phyloP scores from a whole-genome alignment of 257 asterid species.

The Solanum rostratum region DNA sequence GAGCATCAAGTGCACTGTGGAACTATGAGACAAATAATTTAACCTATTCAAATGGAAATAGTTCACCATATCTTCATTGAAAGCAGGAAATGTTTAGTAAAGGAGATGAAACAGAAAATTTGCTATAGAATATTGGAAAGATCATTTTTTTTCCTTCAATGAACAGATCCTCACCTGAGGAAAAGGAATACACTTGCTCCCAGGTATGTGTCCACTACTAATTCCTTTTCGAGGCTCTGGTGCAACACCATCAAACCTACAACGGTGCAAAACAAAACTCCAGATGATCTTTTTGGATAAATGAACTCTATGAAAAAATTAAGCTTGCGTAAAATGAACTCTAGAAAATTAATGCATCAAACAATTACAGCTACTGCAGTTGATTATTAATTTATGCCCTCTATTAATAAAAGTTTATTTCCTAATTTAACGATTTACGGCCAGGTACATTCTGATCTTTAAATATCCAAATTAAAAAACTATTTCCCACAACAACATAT shows the following conservation, averaged over 20 bases:
- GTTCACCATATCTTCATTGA: not conserved
- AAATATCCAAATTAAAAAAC: not conserved
- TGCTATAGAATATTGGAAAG: not conserved
- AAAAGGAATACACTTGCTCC: slow-evolving; percentile 91
- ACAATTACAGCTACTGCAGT: not conserved
- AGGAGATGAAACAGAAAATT: not conserved
- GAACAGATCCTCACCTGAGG: slow-evolving; percentile 47
- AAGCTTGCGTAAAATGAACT: not conserved
- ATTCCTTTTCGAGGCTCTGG: slow-evolving; percentile 97
- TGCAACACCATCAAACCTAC: slow-evolving; percentile 86
- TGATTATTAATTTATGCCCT: not conserved
- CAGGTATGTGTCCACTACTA: slow-evolving; percentile 82
- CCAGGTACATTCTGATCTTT: not conserved
- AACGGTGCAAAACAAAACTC: not conserved
- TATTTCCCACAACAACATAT: not conserved
- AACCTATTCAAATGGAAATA: not conserved
- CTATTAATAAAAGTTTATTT: not conserved
- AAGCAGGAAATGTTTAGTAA: not conserved
- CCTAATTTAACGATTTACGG: not conserved
- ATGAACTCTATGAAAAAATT: not conserved
- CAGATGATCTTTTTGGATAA: not conserved
- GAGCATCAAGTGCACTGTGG: not conserved
- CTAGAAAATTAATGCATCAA: not conserved
- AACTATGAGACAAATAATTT: not conserved
- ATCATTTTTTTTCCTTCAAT: not conserved